Conservation (phyloP, 106 monocot genomes). For the Apostasia ramifera region DNA sequence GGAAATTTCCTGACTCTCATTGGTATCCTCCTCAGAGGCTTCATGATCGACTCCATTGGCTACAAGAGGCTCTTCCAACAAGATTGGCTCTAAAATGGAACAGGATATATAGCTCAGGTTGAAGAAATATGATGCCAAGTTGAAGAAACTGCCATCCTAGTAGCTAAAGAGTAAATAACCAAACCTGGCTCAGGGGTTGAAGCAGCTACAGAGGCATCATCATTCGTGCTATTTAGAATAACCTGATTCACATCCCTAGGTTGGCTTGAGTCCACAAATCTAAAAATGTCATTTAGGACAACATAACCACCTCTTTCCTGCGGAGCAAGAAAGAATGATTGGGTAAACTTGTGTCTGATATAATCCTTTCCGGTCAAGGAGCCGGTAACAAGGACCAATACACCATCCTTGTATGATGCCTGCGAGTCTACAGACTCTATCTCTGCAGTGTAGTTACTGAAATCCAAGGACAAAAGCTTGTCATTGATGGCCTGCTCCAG, state of each 20-base stretch:
- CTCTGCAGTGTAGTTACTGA: constrained; percentile 28
- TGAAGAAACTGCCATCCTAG: too few species aligned
- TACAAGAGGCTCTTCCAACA: constrained; percentile 9
- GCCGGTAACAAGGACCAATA: constrained; percentile 50
- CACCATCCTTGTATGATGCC: constrained; percentile 48
- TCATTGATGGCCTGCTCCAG: constrained; percentile 48
- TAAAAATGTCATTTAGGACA: constrained; percentile 67
- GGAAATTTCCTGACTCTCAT: constrained; percentile 9
- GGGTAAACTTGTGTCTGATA: constrained; percentile 35
- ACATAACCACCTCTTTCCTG: constrained; percentile 67
- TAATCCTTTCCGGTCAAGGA: constrained; percentile 38
- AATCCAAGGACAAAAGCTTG: constrained; percentile 36
- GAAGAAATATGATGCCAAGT: background rate
- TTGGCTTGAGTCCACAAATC: constrained; percentile 28
- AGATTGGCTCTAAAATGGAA: constrained; percentile 12
- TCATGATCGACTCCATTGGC: background rate
- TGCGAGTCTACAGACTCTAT: constrained; percentile 45
- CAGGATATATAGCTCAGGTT: background rate
- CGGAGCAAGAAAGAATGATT: constrained; percentile 85
- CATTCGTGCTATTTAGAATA: constrained; percentile 12
- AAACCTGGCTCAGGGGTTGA: constrained; percentile 25
- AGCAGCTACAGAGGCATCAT: constrained; percentile 11
- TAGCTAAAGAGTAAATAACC: too few species aligned
- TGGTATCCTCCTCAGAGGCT: constrained; percentile 3
- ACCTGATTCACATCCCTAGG: constrained; percentile 21